Base-by-base conservation (phyloP, 768 basidiomycete species). In the Lepiota venenata region DNA sequence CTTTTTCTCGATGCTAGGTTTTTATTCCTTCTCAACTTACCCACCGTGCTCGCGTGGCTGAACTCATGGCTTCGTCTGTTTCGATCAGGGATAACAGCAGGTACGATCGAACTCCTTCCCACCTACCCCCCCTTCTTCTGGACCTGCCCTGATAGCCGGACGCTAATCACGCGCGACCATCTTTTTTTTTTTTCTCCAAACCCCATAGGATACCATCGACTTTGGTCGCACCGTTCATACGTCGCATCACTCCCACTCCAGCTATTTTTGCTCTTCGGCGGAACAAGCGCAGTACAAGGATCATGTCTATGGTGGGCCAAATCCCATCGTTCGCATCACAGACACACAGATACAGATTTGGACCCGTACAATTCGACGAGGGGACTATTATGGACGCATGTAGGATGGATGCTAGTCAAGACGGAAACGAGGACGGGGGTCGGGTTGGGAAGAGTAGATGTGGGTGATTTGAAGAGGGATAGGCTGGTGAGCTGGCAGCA, bases 221-320 rank as follows among this genome's bases (percentile, higher is more conserved):
- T 92, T 7, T 93, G 88, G 88, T 89, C 91, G 2, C 91, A 93
- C 66, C 80, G 91, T 48, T 84, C 88, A 1, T 93, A 90, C 67
- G 85, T 87, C 56, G 91, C 90, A 4, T 82, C 83, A 36, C 66
- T 74, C n/a, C 80, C 83, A 25, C 78, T 93, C 14, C 88, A 88
- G 64, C 69, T 83, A 46, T 80, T 85, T 64, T 77, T 93, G 32
- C 76, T 90, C 8, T 72, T 82, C 43, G 88, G 85, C 2, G 91
- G 91, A 7, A 82, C 86, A 29, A 91, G 90, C 64, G 88, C 90
- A 3, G 88, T 91, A 2, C 85, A 93, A 71, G 91, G 91, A 0
- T 92, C 90, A 12, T 89, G 89, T 69, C 84, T 81, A 64, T 93
- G 90, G 89, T 93, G 91, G 91, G 82, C 87, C 14, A 79, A 87